Evolutionary conservation across 306 rosid genomes (phyloP).

Genomic region (Ammopiptanthus mongolicus): DNA sequence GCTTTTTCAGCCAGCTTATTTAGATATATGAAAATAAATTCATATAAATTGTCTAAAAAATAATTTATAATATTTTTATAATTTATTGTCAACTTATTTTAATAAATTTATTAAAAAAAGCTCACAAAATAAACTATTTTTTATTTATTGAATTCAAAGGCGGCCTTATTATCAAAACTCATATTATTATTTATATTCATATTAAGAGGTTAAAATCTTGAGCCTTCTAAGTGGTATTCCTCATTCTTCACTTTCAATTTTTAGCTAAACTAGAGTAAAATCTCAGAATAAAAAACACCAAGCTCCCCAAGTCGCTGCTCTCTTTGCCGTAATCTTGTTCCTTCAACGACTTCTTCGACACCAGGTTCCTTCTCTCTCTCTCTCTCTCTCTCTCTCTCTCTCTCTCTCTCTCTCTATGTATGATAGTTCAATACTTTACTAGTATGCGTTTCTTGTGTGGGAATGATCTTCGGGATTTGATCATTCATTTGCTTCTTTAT

Average conservation of each 20-base stretch:
- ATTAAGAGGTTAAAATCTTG: too few species aligned
- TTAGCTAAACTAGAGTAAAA: background rate
- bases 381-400: background rate
- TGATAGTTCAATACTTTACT: background rate
- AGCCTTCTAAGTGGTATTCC: background rate
- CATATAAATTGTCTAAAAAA: too few species aligned
- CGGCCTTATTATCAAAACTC: too few species aligned
- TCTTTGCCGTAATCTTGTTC: slow-evolving; percentile 13
- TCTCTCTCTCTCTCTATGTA: background rate
- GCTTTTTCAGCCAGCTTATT: too few species aligned
- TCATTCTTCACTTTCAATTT: background rate
- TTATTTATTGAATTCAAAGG: too few species aligned
- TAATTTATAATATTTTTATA: too few species aligned
- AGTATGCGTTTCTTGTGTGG: background rate
- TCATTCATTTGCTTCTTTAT: background rate
- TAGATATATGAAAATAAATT: too few species aligned
- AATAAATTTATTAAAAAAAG: too few species aligned
- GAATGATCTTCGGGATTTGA: slow-evolving; percentile 19
- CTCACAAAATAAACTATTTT: too few species aligned
- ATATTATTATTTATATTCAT: too few species aligned
- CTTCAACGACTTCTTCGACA: slow-evolving; percentile 3
- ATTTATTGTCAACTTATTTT: too few species aligned
- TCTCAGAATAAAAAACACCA: background rate
- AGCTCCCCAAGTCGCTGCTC: background rate
- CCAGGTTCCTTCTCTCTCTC: slow-evolving; percentile 10